These are phyloP conservation scores for Vaccinium corymbosum DNA, from an alignment of 148 eudicot genomes.

Conservation along the genomic window DNA sequence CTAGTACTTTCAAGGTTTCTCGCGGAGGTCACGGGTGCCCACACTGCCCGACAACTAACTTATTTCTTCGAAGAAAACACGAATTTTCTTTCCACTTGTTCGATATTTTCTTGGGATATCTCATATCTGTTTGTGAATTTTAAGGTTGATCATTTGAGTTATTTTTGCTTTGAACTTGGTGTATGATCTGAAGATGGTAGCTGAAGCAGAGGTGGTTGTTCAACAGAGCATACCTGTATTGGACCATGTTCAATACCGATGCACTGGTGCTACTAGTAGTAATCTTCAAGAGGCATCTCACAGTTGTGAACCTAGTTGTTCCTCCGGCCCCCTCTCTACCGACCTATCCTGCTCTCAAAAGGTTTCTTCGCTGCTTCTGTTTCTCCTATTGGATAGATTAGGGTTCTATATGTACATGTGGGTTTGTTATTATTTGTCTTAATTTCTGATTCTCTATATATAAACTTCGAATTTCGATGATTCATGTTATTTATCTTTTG, in stretches of 20 bases:
- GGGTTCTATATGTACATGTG: background rate
- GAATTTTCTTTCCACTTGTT: background rate
- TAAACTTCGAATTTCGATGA: background rate
- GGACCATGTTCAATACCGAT: constrained; percentile 24
- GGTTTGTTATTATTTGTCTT: background rate
- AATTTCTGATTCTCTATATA: background rate
- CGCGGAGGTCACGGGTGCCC: no score
- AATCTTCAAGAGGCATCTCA: constrained; percentile 1
- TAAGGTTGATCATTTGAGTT: background rate
- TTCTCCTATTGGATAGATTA: background rate
- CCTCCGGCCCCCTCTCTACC: constrained; percentile 8
- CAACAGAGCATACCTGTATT: constrained; percentile 41
- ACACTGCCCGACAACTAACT: background rate
- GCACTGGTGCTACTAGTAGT: background rate
- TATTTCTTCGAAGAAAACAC: background rate
- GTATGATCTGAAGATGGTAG: constrained; percentile 39
- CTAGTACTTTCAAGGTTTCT: no score
- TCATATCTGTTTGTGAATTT: background rate
- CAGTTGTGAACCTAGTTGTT: constrained; percentile 12
- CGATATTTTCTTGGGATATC: no score
- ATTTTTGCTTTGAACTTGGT: background rate
- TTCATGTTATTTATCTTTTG: background rate
- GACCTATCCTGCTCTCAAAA: constrained; percentile 31
- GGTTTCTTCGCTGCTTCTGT: constrained; percentile 21
- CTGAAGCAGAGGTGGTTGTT: constrained; percentile 49